phyloP scores from a whole-genome alignment of 2,329 filamentous ascomycete genomes.

The Arthrinium puccinioides region DNA sequence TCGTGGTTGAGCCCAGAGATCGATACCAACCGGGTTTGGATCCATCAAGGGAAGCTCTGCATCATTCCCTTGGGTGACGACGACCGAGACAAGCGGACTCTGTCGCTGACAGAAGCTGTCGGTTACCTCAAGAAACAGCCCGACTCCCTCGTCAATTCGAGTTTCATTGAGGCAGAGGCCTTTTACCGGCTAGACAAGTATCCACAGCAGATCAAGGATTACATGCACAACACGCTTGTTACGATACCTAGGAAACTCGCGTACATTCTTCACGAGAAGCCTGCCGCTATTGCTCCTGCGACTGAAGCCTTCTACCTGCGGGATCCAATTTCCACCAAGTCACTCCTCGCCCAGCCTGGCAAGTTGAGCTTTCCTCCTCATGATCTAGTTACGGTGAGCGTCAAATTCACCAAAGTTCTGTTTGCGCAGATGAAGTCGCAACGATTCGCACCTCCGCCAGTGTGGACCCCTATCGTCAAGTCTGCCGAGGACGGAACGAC shows the following conservation, averaged over 20 bases:
- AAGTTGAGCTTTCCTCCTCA: conserved; percentile 61
- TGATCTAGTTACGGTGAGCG: conserved; percentile 73
- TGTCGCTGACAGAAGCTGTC: conserved; percentile 61
- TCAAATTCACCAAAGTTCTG: conserved; percentile 79
- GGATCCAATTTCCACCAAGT: conserved; percentile 68
- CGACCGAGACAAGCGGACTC: conserved; percentile 24
- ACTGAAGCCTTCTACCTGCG: conserved; percentile 90
- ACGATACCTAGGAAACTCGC: conserved; percentile 78
- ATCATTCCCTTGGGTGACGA: conserved; percentile 56
- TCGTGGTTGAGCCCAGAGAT: conserved; percentile 89
- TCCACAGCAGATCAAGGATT: conserved; percentile 64
- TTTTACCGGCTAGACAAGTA: conserved; percentile 86
- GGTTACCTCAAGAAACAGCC: conserved; percentile 49
- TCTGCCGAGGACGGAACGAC: conserved; percentile 14
- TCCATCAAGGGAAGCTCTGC: conserved; percentile 67
- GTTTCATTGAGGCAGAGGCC: conserved; percentile 75
- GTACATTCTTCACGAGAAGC: conserved; percentile 66
- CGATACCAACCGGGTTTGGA: conserved; percentile 83
- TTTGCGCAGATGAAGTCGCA: conserved; percentile 90
- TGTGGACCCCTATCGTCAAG: conserved; percentile 35
- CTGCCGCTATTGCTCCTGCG: conserved; percentile 71
- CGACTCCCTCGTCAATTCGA: conserved; percentile 59
- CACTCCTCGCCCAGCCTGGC: conserved; percentile 49
- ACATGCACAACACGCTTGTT: conserved; percentile 67
- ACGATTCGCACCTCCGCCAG: conserved; percentile 60